These are phyloP conservation scores for Melanomma pulvis-pyrius DNA, from an alignment of 495 filamentous ascomycete species.

Conservation along the genomic window DNA sequence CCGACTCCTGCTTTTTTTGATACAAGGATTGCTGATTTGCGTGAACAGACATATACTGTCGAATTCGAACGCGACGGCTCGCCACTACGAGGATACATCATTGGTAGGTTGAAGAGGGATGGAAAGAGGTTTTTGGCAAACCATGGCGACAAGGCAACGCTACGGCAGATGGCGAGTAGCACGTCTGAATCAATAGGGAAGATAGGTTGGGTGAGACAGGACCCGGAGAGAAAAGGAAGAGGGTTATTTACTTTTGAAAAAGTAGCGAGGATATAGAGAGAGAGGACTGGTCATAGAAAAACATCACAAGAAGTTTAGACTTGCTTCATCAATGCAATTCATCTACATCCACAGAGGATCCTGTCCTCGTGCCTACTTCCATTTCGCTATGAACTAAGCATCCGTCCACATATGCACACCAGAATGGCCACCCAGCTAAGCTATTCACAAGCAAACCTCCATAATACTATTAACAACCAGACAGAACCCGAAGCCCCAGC, in stretches of 20 bases:
- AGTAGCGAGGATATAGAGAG: slow-evolving; percentile 40
- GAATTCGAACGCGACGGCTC: slow-evolving; percentile 54
- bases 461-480: slow-evolving; percentile 13
- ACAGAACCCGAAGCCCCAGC: background rate
- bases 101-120: slow-evolving; percentile 51
- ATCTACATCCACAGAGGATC: slow-evolving; percentile 1
- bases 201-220: slow-evolving; percentile 44
- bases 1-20: background rate
- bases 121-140: slow-evolving; percentile 57
- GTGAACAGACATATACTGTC: slow-evolving; percentile 58
- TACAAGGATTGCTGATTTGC: background rate
- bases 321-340: background rate
- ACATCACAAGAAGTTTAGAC: too few relatives aligned
- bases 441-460: slow-evolving; percentile 1
- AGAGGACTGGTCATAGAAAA: too few relatives aligned
- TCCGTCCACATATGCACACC: background rate
- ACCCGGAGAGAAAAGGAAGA: slow-evolving; percentile 40
- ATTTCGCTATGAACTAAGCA: background rate
- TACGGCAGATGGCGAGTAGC: slow-evolving; percentile 42
- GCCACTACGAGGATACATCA: slow-evolving; percentile 50
- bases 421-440: background rate
- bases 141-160: slow-evolving; percentile 48
- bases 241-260: slow-evolving; percentile 50
- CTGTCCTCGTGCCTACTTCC: background rate
- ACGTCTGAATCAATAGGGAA: slow-evolving; percentile 48